Evolutionary conservation across 768 basidiomycete species (phyloP), one percentile per base, ranked within the genome.

Genomic region (Collybia sp.): DNA sequence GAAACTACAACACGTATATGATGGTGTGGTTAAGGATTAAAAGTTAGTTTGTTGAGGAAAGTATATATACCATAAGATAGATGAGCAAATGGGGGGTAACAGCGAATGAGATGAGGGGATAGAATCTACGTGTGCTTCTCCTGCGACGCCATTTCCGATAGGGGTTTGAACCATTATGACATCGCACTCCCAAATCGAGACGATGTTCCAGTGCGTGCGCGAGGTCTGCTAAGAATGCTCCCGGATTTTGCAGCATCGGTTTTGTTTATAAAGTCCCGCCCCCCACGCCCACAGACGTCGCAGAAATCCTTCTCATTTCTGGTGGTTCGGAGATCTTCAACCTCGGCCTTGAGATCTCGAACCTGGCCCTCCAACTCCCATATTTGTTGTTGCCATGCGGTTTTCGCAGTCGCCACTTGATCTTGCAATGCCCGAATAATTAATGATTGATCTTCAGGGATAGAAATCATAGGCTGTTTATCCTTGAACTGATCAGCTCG

Each of bases 281-380:
- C 54, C 36, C 80, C 80, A 49, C 83, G 67, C 25, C 85, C 83
- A 56, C 88, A 89, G 33, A 65, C 57, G 3, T 75, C 68, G 59
- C 88, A 91, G 46, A 75, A 77, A 9, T 57, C 58, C 17, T 56
- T 59, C 40, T 67, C 67, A 39, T 64, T 60, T 6, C 53, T 58
- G 12, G 53, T 59, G 19, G 62, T 63, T 40, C 73, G 78, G 35
- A 82, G 63, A 18, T 72, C 75, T 30, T 83, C 81, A 30, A 91
- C 59, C 59, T 90, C 85, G 15, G 75, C 70, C 51, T 85, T 82
- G 47, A 92, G 67, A 58, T 84, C 82, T 40, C 77, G 76, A 38
- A 91, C 76, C 58, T 86, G 84, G 11, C 77, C 76, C 57, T 86
- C 86, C 42, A 91, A 66, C 56, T 89, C 88, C 82, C 76, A 80